phyloP scores from a whole-genome alignment of 768 basidiomycete genomes.

The Boletus tylopilopsis region DNA sequence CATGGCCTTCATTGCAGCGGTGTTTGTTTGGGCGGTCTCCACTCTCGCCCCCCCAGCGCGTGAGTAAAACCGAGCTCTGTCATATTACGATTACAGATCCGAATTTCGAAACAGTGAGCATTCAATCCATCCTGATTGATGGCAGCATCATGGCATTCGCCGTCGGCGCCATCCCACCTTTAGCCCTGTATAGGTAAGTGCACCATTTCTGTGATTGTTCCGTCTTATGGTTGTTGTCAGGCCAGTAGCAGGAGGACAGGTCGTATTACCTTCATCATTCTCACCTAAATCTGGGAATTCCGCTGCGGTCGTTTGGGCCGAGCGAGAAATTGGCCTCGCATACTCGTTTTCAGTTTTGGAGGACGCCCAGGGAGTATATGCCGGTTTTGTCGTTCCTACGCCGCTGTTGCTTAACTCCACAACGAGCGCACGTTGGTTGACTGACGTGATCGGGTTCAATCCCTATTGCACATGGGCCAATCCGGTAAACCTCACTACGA shows the following conservation, averaged over 20 bases:
- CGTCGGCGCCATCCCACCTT: constrained; percentile 14
- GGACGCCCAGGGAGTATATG: constrained; percentile 9
- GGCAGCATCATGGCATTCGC: constrained; percentile 11
- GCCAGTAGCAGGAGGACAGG: constrained; percentile 4
- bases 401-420: constrained; percentile 11
- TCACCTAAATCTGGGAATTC: constrained; percentile 8
- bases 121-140: constrained; percentile 13
- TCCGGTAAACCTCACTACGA: constrained; percentile 12
- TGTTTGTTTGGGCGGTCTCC: constrained; percentile 8
- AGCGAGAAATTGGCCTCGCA: constrained; percentile 10
- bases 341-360: constrained; percentile 11
- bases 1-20: constrained; percentile 3
- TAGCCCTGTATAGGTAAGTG: constrained; percentile 11
- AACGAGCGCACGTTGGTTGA: constrained; percentile 19
- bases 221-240: not conserved
- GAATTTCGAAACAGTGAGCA: constrained; percentile 2
- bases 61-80: constrained; percentile 1
- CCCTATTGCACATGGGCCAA: constrained; percentile 22
- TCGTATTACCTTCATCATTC: not conserved
- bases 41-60: constrained; percentile 9
- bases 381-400: constrained; percentile 9
- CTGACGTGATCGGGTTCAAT: constrained; percentile 20
- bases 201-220: not conserved
- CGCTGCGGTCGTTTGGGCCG: constrained; percentile 15
- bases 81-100: not conserved